Evolutionary conservation across 1,284 basidiomycete genomes (phyloP).

Genomic region (Chalciporus sp.): DNA sequence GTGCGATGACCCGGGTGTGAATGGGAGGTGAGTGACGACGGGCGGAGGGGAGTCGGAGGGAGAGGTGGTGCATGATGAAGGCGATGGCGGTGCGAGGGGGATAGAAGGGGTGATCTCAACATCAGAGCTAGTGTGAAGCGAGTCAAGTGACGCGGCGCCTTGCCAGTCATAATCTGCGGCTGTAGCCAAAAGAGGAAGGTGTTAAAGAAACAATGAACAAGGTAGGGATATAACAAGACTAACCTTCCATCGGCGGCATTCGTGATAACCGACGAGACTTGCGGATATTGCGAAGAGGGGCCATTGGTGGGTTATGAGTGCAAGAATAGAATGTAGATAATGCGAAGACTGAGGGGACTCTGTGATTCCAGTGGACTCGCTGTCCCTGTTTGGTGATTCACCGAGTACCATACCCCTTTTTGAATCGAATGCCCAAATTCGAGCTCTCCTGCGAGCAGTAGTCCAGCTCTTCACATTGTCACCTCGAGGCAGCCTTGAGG

Average conservation of each 20-base stretch:
- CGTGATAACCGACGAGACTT: conserved; percentile 42
- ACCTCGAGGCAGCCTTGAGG: conserved; percentile 40
- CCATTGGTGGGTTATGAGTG: conserved; percentile 26
- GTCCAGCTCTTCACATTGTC: conserved; percentile 36
- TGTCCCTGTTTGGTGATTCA: conserved; percentile 13
- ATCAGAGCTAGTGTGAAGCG: conserved; percentile 16
- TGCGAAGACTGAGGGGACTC: background rate
- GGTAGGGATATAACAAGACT: conserved; percentile 15
- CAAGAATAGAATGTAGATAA: conserved; percentile 5
- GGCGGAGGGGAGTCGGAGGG: conserved; percentile 16
- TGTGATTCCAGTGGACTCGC: conserved; percentile 3
- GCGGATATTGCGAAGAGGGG: conserved; percentile 37
- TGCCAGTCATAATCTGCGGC: conserved; percentile 29
- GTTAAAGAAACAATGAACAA: conserved; percentile 30
- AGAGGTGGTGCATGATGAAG: conserved; percentile 20
- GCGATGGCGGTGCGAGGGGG: conserved; percentile 16
- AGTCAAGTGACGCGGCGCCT: conserved; percentile 9
- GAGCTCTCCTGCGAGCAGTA: conserved; percentile 18
- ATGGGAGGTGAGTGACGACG: conserved; percentile 32
- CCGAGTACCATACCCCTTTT: conserved; percentile 34
- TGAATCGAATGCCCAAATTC: conserved; percentile 32
- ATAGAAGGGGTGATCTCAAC: conserved; percentile 1
- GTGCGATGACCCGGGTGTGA: conserved; percentile 39
- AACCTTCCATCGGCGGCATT: conserved; percentile 36
- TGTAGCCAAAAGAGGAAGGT: conserved; percentile 36